Evolutionary conservation across 2,329 filamentous ascomycete genomes (phyloP).

Genomic region (Curvularia lunata): DNA sequence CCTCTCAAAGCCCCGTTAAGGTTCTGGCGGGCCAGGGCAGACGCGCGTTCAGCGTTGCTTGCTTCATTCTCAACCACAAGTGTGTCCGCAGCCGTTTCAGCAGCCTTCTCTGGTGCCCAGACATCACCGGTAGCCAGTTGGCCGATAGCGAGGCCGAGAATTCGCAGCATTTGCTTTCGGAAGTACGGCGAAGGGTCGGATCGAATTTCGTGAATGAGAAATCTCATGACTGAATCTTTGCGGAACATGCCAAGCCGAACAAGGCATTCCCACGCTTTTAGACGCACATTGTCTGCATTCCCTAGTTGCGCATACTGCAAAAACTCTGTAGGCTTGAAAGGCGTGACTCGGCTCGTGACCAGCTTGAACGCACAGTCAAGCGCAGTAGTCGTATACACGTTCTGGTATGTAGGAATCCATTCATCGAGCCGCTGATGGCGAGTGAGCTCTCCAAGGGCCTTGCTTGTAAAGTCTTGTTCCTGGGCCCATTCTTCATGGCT

Average conservation of each 20-base stretch:
- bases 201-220: conserved; percentile 63
- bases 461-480: conserved; percentile 61
- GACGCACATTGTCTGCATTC: conserved; percentile 65
- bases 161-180: conserved; percentile 58
- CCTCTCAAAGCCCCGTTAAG: conserved; percentile 65
- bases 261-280: conserved; percentile 65
- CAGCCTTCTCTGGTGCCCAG: conserved; percentile 39
- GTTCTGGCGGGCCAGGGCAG: conserved; percentile 61
- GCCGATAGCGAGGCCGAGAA: conserved; percentile 63
- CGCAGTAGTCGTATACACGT: conserved; percentile 67
- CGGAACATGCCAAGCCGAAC: conserved; percentile 61
- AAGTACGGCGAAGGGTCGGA: conserved; percentile 65
- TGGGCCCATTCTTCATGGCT: conserved; percentile 55
- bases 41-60: conserved; percentile 51
- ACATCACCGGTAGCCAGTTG: conserved; percentile 64
- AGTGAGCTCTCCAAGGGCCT: conserved; percentile 66
- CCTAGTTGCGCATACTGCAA: conserved; percentile 66
- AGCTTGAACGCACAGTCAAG: conserved; percentile 65
- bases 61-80: conserved; percentile 66
- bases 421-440: conserved; percentile 69
- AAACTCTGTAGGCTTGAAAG: conserved; percentile 62
- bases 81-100: conserved; percentile 45
- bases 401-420: conserved; percentile 70
- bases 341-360: conserved; percentile 60
- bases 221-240: conserved; percentile 59